A percentile compares a stretch with the other conserved stretches of the same genome.
These are phyloP conservation scores for Taphrina wiesneri DNA, from an alignment of 1,139 yeast species.

Conservation along the genomic window DNA sequence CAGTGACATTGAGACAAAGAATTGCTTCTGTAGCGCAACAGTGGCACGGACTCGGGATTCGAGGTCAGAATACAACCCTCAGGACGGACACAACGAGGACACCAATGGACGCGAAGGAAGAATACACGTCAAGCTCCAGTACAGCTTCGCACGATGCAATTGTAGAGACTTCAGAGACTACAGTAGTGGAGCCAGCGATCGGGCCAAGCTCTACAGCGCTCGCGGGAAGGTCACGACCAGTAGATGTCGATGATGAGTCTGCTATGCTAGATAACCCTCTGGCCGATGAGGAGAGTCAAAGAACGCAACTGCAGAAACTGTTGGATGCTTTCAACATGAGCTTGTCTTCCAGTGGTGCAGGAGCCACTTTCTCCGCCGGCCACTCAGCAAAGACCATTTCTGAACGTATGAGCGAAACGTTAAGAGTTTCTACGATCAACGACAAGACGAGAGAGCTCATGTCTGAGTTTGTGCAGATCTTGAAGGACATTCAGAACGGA, in stretches of 20 bases:
- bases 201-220: neutral
- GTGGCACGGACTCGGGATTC: neutral
- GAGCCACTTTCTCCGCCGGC: neutral
- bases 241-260: neutral
- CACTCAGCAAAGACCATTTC: neutral
- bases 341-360: neutral
- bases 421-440: constrained; percentile 9
- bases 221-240: constrained; percentile 2
- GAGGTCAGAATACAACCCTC: neutral
- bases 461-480: constrained; percentile 25
- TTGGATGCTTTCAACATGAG: constrained; percentile 21
- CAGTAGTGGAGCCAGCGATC: neutral
- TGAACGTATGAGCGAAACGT: constrained; percentile 15
- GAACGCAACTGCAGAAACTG: constrained; percentile 24
- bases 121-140: neutral
- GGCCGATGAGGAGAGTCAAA: constrained; percentile 14
- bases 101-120: neutral
- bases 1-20: constrained; percentile 12
- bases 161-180: neutral
- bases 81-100: neutral
- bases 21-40: constrained; percentile 11
- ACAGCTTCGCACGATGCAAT: neutral
- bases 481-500: constrained; percentile 30
- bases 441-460: constrained; percentile 20
- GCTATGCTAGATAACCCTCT: neutral